Evolutionary conservation across 441 rosid species (phyloP), one percentile per base, ranked within the genome.

Genomic region (Corymbia calophylla): DNA sequence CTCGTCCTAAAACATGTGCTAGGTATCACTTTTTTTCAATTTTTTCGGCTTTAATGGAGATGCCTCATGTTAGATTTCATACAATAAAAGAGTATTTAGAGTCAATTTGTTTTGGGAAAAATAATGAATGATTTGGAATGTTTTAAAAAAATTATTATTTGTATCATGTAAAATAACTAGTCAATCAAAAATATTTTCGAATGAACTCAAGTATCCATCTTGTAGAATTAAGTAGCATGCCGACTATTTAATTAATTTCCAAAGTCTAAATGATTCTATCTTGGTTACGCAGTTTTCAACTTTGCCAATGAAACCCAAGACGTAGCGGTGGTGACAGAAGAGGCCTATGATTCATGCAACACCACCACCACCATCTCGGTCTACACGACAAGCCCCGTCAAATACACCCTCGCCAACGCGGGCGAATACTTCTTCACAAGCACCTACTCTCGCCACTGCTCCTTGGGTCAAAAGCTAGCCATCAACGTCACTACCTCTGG

Each of bases 301-400:
- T 88, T 88, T 25, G 1, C 16, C 19, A 88, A 80, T 29, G 58
- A 39, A 29, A 81, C 44, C 9, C 89, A 88, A 12, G 87, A 88
- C 60, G 89, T 88, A 2, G 89, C 87, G 6, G 70, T 35, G 73
- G 89, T 88, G 86, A 88, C 89, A 7, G 62, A 81, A 58, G 66
- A 56, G 29, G 86, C 68, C 15, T 88, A 88, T 44, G 87, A 81
- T 8, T 14, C 55, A 2, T 87, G 91, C 21, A 80, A 87, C 60
- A 58, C 73, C 29, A 58, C 88, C 48, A 66, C 39, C 58, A 13
- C 85, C 87, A 51, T 44, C 60, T 25, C 87, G 25, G 7, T 85
- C 32, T 53, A 31, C 14, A 2, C 47, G 4, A 54, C 8, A 18
- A 86, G 87, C 66, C 58, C 77, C 5, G 82, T 73, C 49, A 73